A percentile compares a stretch with the other conserved stretches of the same genome.
phyloP scores from a whole-genome alignment of 768 basidiomycete species.

The Leucogyrophana mollusca region DNA sequence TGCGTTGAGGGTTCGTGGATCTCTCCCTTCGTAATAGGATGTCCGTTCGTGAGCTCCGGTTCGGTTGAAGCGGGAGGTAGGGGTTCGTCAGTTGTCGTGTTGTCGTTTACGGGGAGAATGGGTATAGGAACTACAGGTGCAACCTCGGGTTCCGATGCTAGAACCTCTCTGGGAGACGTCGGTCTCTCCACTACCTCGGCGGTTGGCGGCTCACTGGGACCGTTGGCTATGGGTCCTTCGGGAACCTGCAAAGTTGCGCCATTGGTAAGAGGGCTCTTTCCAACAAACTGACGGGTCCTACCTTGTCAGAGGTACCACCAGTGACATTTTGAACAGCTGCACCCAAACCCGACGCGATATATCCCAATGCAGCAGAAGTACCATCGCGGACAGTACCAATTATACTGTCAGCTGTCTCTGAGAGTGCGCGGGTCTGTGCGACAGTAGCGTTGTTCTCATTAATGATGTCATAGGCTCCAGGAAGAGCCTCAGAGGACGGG shows the following conservation, averaged over 20 bases:
- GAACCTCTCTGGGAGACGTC: neutral
- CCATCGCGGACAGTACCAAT: slow-evolving; percentile 36
- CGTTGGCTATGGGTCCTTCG: no score
- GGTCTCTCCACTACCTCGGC: neutral
- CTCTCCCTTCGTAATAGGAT: neutral
- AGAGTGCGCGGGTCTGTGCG: neutral
- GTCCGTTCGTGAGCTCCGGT: neutral
- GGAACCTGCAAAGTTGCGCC: neutral
- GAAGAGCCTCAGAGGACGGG: neutral
- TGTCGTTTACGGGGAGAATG: slow-evolving; percentile 43
- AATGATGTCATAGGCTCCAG: neutral
- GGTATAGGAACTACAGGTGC: slow-evolving; percentile 35
- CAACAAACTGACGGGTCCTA: no score
- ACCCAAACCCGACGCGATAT: slow-evolving; percentile 36
- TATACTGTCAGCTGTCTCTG: slow-evolving; percentile 19
- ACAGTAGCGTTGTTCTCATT: neutral
- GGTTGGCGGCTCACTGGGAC: no score
- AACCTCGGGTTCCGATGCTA: slow-evolving; percentile 12
- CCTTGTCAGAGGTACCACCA: slow-evolving; percentile 38
- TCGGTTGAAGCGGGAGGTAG: slow-evolving; percentile 7
- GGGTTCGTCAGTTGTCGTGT: slow-evolving; percentile 26
- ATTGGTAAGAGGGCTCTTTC: neutral
- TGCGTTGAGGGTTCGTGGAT: slow-evolving; percentile 17
- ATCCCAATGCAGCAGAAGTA: slow-evolving; percentile 35
- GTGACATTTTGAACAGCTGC: slow-evolving; percentile 37